These are phyloP conservation scores for Sisymbrium irio DNA, from an alignment of 345 rosid genomes.

Conservation along the genomic window DNA sequence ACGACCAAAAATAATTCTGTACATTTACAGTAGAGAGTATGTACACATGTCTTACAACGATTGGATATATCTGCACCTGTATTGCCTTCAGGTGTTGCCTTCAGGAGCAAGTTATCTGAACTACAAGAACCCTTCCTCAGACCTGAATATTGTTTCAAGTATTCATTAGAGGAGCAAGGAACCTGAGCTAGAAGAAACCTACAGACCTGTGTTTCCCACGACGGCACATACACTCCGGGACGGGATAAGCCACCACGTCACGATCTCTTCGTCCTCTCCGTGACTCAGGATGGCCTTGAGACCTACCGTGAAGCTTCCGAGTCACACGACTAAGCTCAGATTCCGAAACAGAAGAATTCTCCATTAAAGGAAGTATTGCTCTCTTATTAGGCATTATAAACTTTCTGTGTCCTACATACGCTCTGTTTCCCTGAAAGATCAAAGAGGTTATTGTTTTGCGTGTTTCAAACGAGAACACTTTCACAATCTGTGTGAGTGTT, in stretches of 20 bases:
- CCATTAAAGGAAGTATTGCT: constrained; percentile 56
- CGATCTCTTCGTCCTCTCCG: constrained; percentile 51
- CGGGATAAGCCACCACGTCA: constrained; percentile 66
- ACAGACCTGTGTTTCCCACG: constrained; percentile 25
- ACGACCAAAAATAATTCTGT: background rate
- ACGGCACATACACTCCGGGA: constrained; percentile 76
- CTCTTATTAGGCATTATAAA: constrained; percentile 69
- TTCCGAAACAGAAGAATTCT: constrained; percentile 49
- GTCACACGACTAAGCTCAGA: constrained; percentile 46
- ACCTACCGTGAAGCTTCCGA: constrained; percentile 54
- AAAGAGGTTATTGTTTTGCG: background rate
- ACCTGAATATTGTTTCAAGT: background rate
- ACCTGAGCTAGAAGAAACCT: constrained; percentile 27
- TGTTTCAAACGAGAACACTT: background rate
- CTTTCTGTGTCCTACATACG: constrained; percentile 71
- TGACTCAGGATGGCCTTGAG: constrained; percentile 57
- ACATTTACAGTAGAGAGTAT: background rate
- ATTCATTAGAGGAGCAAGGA: background rate
- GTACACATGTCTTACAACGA: constrained; percentile 1
- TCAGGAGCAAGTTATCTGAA: background rate
- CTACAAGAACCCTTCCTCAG: background rate
- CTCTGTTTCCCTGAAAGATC: constrained; percentile 58
- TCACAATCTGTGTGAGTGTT: background rate
- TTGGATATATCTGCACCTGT: background rate
- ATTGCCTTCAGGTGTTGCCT: background rate